Conservation (phyloP, 2,329 filamentous ascomycete species). For the Pestalotiopsis fici region DNA sequence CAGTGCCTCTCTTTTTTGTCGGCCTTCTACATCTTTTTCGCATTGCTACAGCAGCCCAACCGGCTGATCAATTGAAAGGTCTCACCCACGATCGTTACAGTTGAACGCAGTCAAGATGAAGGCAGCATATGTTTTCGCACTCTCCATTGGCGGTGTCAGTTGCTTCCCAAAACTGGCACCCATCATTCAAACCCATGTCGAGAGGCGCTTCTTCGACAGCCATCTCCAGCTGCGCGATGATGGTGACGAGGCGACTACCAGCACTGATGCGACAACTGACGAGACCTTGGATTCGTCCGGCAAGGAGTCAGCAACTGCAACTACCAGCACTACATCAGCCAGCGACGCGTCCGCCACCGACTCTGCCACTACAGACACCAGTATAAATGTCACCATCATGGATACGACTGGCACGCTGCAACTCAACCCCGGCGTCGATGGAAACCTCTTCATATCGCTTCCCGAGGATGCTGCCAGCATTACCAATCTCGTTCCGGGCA, state of each 20-base stretch:
- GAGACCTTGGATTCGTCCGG: background rate
- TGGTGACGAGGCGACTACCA: background rate
- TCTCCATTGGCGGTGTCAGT: background rate
- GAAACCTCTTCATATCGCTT: constrained; percentile 3
- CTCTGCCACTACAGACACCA: background rate
- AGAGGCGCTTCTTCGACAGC: background rate
- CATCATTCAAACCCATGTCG: background rate
- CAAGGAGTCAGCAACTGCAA: background rate
- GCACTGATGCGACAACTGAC: background rate
- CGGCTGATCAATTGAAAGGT: background rate
- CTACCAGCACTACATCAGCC: background rate
- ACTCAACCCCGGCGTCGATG: background rate
- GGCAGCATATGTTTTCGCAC: background rate
- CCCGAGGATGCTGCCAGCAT: background rate
- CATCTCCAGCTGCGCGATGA: background rate
- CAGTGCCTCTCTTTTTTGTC: background rate
- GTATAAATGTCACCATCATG: background rate
- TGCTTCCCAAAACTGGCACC: background rate
- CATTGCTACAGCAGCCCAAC: background rate
- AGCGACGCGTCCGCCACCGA: background rate
- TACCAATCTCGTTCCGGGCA: background rate
- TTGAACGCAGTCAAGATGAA: background rate
- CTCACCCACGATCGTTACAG: background rate
- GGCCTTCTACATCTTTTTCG: background rate
- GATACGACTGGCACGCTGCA: background rate